Evolutionary conservation across 1,284 basidiomycete species (phyloP).

Genomic region (Earliella scabrosa): DNA sequence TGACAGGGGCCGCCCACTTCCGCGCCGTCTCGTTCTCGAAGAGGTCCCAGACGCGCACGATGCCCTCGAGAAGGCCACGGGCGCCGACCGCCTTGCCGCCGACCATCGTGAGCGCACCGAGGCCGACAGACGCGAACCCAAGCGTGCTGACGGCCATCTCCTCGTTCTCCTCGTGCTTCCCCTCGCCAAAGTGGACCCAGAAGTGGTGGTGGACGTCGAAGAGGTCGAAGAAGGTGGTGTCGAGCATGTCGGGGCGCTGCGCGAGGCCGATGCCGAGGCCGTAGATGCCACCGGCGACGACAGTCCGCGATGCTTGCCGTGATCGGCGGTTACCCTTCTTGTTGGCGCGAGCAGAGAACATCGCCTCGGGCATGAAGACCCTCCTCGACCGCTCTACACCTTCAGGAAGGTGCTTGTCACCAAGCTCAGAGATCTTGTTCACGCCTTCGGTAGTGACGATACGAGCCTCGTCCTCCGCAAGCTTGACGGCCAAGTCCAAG

Average conservation of each 20-base stretch:
- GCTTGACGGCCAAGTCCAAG: conserved; percentile 81
- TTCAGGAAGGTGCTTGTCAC: conserved; percentile 80
- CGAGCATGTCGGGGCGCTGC: conserved; percentile 70
- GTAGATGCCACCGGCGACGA: conserved; percentile 74
- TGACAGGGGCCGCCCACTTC: conserved; percentile 87
- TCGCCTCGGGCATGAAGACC: conserved; percentile 94
- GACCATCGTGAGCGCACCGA: conserved; percentile 90
- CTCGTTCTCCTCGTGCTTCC: conserved; percentile 44
- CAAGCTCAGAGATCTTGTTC: conserved; percentile 69
- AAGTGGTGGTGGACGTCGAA: conserved; percentile 89
- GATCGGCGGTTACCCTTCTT: conserved; percentile 52
- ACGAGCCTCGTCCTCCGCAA: conserved; percentile 88
- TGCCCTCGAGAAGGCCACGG: conserved; percentile 78
- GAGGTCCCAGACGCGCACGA: conserved; percentile 77
- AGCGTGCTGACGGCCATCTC: conserved; percentile 69
- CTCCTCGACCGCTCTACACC: conserved; percentile 82
- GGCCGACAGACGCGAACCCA: conserved; percentile 74
- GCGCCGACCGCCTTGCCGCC: conserved; percentile 82
- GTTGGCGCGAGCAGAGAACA: conserved; percentile 77
- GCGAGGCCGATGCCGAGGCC: conserved; percentile 80
- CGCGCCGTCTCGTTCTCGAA: conserved; percentile 83
- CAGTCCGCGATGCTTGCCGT: conserved; percentile 48
- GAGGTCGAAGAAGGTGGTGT: conserved; percentile 81
- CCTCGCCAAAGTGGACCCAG: conserved; percentile 64
- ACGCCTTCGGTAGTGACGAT: conserved; percentile 74